Evolutionary conservation across 495 filamentous ascomycete species (phyloP).

Genomic region (Letharia lupina): DNA sequence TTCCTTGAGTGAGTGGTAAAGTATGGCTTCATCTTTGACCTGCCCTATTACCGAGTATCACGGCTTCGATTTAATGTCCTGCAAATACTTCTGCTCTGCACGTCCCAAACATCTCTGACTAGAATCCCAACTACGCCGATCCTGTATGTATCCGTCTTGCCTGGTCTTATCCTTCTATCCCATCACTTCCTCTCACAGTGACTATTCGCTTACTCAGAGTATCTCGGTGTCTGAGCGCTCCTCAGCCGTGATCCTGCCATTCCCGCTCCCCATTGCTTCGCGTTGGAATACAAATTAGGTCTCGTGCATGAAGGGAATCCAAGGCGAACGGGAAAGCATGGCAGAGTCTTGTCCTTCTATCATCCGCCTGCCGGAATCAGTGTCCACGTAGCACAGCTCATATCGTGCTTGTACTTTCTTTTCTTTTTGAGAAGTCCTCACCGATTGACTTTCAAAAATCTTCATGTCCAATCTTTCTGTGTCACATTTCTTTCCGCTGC

Average conservation of each 20-base stretch:
- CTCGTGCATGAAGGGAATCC: slow-evolving; percentile 16
- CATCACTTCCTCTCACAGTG: slow-evolving; percentile 8
- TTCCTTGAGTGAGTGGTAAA: slow-evolving; percentile 14
- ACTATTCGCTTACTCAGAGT: slow-evolving; percentile 11
- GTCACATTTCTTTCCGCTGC: background rate
- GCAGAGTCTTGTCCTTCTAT: slow-evolving; percentile 12
- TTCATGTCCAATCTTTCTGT: background rate
- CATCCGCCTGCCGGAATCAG: slow-evolving; percentile 11
- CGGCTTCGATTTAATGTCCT: background rate
- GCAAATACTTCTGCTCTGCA: background rate
- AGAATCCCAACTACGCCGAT: background rate
- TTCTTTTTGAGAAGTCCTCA: background rate
- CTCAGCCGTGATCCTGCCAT: slow-evolving; percentile 10
- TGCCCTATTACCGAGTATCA: slow-evolving; percentile 1
- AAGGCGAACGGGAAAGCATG: slow-evolving; percentile 14
- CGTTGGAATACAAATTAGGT: background rate
- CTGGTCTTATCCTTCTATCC: slow-evolving; percentile 9
- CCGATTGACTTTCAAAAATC: background rate
- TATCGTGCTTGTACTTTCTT: background rate
- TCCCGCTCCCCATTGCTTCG: slow-evolving; percentile 11
- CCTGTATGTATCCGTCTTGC: background rate
- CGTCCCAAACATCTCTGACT: background rate
- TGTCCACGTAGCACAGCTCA: background rate
- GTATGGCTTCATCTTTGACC: slow-evolving; percentile 5
- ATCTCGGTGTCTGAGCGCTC: slow-evolving; percentile 11